phyloP scores from a whole-genome alignment of 768 basidiomycete genomes.

The Cystofilobasidium ferigula region DNA sequence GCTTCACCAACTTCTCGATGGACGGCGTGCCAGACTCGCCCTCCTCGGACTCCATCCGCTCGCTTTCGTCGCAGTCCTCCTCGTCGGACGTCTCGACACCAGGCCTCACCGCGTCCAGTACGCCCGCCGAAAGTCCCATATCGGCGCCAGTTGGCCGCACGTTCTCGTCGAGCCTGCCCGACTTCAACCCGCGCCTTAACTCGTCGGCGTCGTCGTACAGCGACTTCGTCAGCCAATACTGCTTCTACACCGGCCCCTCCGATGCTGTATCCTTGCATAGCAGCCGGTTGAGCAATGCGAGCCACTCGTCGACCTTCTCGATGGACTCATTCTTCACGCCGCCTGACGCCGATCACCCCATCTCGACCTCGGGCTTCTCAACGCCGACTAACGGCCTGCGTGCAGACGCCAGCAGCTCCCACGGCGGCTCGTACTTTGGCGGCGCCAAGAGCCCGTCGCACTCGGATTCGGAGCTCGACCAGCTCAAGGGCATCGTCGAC shows the following conservation, averaged over 20 bases:
- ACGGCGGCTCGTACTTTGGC: background rate
- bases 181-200: background rate
- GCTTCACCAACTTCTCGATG: background rate
- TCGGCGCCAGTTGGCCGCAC: slow-evolving; percentile 1
- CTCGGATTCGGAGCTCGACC: background rate
- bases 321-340: slow-evolving; percentile 10
- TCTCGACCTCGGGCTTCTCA: slow-evolving; percentile 11
- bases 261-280: too few relatives aligned
- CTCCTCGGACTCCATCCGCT: background rate
- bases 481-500: background rate
- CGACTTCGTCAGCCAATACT: slow-evolving; percentile 24
- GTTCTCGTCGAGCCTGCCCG: background rate
- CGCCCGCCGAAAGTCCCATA: slow-evolving; percentile 20
- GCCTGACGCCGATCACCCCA: background rate
- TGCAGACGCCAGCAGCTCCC: background rate
- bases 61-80: slow-evolving; percentile 8
- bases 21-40: background rate
- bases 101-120: slow-evolving; percentile 4
- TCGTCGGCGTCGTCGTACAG: slow-evolving; percentile 15
- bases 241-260: slow-evolving; percentile 19
- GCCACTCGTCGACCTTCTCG: slow-evolving; percentile 9
- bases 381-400: slow-evolving; percentile 20
- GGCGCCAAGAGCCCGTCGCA: background rate
- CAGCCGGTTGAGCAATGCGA: background rate
- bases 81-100: slow-evolving; percentile 10